These are phyloP conservation scores for Coprinopsis cinerea DNA, from an alignment of 768 basidiomycete species.

Conservation along the genomic window DNA sequence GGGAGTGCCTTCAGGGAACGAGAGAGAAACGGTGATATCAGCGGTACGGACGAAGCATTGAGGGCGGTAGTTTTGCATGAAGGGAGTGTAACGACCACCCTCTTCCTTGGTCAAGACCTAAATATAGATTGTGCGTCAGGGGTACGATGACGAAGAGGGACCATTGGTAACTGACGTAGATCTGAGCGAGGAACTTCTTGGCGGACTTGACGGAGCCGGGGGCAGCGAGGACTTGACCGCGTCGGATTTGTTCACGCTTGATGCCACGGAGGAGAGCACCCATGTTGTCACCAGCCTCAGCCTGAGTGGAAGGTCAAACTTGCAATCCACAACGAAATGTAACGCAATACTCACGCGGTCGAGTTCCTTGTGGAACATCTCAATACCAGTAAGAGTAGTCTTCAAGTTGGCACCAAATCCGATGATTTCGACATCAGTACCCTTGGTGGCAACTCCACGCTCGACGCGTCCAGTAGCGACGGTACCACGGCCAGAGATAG, in stretches of 20 bases:
- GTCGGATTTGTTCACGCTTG: conserved; percentile 92
- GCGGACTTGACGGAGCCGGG: conserved; percentile 92
- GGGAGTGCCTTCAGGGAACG: conserved; percentile 80
- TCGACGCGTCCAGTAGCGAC: conserved; percentile 96
- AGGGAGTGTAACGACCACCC: conserved; percentile 86
- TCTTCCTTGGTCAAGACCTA: conserved; percentile 85
- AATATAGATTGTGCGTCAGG: not conserved
- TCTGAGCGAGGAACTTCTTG: conserved; percentile 90
- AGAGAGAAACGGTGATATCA: conserved; percentile 80
- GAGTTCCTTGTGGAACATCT: conserved; percentile 97
- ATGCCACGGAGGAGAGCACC: conserved; percentile 93
- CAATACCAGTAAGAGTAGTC: conserved; percentile 93
- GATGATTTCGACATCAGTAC: conserved; percentile 88
- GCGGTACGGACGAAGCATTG: conserved; percentile 96
- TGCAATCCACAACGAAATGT: not conserved
- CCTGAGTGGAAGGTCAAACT: conserved; percentile 35
- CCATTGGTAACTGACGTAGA: conserved; percentile 54
- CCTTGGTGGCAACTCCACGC: conserved; percentile 87
- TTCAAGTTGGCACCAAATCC: conserved; percentile 79
- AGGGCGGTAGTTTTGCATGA: conserved; percentile 91
- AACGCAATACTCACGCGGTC: conserved; percentile 63
- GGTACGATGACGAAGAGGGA: not conserved
- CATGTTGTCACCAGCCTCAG: conserved; percentile 99
- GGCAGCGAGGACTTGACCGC: conserved; percentile 86
- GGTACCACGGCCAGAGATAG: conserved; percentile 97